phyloP scores from a whole-genome alignment of 768 basidiomycete genomes.

The Lentinus tigrinus region DNA sequence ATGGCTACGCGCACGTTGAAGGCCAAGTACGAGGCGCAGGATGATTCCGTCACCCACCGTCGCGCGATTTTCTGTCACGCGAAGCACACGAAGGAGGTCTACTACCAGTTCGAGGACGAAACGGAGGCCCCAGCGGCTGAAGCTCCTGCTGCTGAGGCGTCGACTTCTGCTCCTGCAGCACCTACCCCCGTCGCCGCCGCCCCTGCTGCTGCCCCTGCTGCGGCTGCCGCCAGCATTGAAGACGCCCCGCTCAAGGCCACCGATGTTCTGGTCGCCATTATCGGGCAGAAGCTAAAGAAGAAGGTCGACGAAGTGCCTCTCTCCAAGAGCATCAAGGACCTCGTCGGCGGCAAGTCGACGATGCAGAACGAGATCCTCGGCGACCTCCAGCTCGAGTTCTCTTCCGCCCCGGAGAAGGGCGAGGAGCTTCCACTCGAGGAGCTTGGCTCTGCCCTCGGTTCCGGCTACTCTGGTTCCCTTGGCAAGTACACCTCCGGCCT shows the following conservation, averaged over 20 bases:
- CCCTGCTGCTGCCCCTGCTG: slow-evolving; percentile 48
- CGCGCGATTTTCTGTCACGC: slow-evolving; percentile 89
- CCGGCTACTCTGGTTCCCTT: slow-evolving; percentile 80
- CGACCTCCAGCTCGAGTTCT: slow-evolving; percentile 93
- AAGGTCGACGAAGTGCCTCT: slow-evolving; percentile 83
- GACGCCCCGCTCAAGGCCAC: slow-evolving; percentile 90
- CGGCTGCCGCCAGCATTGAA: slow-evolving; percentile 70
- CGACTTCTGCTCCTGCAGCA: slow-evolving; percentile 40
- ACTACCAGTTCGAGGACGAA: slow-evolving; percentile 96
- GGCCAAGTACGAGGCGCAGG: slow-evolving; percentile 88
- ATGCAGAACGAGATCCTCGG: slow-evolving; percentile 98
- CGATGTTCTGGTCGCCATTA: slow-evolving; percentile 83
- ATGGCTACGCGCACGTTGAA: slow-evolving; percentile 91
- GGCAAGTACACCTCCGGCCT: slow-evolving; percentile 94
- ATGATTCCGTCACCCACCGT: slow-evolving; percentile 78
- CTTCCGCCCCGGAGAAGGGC: slow-evolving; percentile 95
- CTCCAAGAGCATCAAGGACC: slow-evolving; percentile 95
- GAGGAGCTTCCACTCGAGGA: slow-evolving; percentile 97
- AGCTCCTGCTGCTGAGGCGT: slow-evolving; percentile 31
- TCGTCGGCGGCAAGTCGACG: slow-evolving; percentile 97
- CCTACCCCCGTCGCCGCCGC: slow-evolving; percentile 42
- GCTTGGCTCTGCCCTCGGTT: slow-evolving; percentile 79
- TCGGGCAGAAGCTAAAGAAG: slow-evolving; percentile 99
- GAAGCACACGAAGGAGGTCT: slow-evolving; percentile 95
- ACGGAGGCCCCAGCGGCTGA: slow-evolving; percentile 41